Evolutionary conservation across 2,329 filamentous ascomycete genomes (phyloP), one percentile per base, ranked within the genome.

Genomic region (Tetracladium maxilliforme): DNA sequence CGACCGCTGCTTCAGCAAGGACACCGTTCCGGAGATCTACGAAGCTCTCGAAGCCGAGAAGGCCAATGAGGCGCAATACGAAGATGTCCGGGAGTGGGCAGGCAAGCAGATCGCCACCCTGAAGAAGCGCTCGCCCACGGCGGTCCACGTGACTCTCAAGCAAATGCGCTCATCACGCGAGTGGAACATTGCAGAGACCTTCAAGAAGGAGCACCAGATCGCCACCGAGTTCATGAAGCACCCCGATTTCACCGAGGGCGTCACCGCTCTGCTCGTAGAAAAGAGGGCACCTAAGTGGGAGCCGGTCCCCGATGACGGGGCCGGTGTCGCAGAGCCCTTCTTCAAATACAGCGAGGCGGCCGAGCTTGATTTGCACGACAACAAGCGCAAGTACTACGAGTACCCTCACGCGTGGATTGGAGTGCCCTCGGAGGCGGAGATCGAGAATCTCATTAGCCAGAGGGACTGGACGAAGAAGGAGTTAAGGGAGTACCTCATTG

Each of bases 211-310:
- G 57, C 69, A 90, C 52, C 65, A 77, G 43, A 83, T 98, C 31
- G 84, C 87, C 3, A 58, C 65, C 30, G 69, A 72, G 34, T 95
- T 98, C 58, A 95, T 98, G 87, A 63, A 64, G 29, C 77, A 90
- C 47, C 78, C 70, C 5, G 90, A 98, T 51, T 98, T 98, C 44
- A 73, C 73, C 21, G 82, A 92, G 53, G 90, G 90, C 27, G 87
- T 98, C n/a, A 70, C 70, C 25, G 76, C 83, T 14, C 66, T 77
- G 24, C 64, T 98, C 20, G 66, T 90, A 39, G 64, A 70, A 42
- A 83, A 83, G 53, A 63, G 64, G 22, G 54, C 60, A 13, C 80
- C 86, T 2, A 56, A 63, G 32, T 98, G 90, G 90, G 51, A 76
- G 34, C 86, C 84, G 4, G 62, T 92, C 27, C 49, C 49, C 3